phyloP scores from a whole-genome alignment of 306 rosid species.

The Echinosophora koreensis region DNA sequence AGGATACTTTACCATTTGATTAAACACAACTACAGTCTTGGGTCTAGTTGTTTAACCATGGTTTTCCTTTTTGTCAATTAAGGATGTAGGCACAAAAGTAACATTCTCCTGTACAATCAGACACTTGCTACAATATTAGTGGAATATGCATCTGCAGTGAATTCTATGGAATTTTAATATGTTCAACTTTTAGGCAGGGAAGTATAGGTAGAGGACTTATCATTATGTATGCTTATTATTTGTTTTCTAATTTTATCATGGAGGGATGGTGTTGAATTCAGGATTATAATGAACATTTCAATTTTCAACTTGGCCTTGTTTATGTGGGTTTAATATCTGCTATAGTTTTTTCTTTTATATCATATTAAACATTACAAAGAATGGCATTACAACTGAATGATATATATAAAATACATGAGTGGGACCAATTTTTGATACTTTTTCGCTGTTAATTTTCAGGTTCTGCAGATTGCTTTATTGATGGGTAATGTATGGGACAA shows the following conservation, averaged over 20 bases:
- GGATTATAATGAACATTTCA: constrained; percentile 25
- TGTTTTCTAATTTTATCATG: constrained; percentile 28
- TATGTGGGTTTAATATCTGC: not conserved
- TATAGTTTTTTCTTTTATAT: too few relatives aligned
- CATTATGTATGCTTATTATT: constrained; percentile 9
- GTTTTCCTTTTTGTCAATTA: too few relatives aligned
- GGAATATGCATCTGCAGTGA: constrained; percentile 90
- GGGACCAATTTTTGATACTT: too few relatives aligned
- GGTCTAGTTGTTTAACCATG: too few relatives aligned
- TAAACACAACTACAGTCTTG: too few relatives aligned
- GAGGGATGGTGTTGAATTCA: constrained; percentile 24
- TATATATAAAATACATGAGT: too few relatives aligned
- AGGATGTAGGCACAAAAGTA: constrained; percentile 42
- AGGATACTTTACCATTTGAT: too few relatives aligned
- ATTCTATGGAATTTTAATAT: constrained; percentile 36
- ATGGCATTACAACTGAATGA: too few relatives aligned
- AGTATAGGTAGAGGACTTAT: constrained; percentile 7
- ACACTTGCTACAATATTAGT: constrained; percentile 80
- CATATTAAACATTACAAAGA: too few relatives aligned
- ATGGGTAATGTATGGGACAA: too few relatives aligned
- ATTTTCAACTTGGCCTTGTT: not conserved
- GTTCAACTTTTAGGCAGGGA: constrained; percentile 5
- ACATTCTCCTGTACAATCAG: constrained; percentile 60
- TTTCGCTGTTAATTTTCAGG: too few relatives aligned
- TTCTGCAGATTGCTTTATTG: too few relatives aligned